Evolutionary conservation across 345 rosid genomes (phyloP).

Genomic region (Corchorus capsularis): DNA sequence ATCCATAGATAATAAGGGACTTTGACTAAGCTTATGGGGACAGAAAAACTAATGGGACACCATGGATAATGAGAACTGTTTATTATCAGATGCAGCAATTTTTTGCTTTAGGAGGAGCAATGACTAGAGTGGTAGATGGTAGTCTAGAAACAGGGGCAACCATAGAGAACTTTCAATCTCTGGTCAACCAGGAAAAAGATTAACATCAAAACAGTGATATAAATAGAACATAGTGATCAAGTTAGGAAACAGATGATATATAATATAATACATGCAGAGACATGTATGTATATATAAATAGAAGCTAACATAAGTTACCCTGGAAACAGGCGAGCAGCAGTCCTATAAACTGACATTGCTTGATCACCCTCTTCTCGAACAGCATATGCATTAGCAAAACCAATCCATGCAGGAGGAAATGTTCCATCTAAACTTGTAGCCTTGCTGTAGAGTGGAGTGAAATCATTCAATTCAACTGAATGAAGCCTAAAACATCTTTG

Average conservation of each 20-base stretch:
- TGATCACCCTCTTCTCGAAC: slow-evolving; percentile 95
- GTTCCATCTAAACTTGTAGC: slow-evolving; percentile 82
- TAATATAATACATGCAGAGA: neutral
- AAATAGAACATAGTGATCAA: neutral
- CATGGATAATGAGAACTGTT: slow-evolving; percentile 3
- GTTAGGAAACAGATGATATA: neutral
- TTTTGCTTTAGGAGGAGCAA: neutral
- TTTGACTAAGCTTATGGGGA: slow-evolving; percentile 32
- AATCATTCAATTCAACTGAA: slow-evolving; percentile 18
- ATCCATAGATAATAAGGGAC: slow-evolving; percentile 49
- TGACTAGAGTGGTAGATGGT: neutral
- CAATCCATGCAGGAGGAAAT: slow-evolving; percentile 92
- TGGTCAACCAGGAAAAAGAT: neutral
- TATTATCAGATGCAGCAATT: neutral
- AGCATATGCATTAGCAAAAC: slow-evolving; percentile 89
- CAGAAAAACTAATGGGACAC: neutral
- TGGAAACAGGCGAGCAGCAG: slow-evolving; percentile 93
- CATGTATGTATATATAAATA: neutral
- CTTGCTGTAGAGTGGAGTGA: slow-evolving; percentile 57
- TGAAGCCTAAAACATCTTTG: neutral
- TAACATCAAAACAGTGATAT: neutral
- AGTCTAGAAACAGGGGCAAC: neutral
- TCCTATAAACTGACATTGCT: slow-evolving; percentile 95
- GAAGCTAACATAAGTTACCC: slow-evolving; percentile 53
- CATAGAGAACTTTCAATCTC: neutral